Percentiles rank a stretch among this genome's conserved stretches.
Conservation (phyloP, 805 yeast genomes). For the Candida quercuum region DNA sequence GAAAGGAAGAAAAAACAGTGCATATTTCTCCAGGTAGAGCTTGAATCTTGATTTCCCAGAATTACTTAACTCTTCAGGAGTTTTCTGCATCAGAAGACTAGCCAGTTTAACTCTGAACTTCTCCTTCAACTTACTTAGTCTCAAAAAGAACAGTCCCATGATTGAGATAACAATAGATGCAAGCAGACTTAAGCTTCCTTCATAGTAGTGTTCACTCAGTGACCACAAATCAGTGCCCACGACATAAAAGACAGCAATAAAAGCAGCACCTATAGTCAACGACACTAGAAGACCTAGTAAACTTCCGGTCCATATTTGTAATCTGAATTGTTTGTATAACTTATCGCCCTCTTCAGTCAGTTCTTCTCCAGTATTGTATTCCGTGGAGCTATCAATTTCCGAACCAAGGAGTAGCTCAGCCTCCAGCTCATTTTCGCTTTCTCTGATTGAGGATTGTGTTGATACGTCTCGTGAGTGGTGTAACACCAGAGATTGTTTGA, state of each 20-base stretch:
- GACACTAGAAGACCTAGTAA: slow-evolving; percentile 65
- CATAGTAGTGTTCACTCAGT: slow-evolving; percentile 84
- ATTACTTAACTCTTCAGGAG: slow-evolving; percentile 23
- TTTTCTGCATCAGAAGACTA: slow-evolving; percentile 25
- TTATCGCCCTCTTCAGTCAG: slow-evolving; percentile 22
- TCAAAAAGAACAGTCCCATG: slow-evolving; percentile 80
- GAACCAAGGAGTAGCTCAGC: slow-evolving; percentile 8
- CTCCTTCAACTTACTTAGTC: slow-evolving; percentile 75
- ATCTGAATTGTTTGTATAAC: slow-evolving; percentile 40
- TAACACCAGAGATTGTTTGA: slow-evolving; percentile 50
- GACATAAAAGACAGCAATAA: slow-evolving; percentile 64
- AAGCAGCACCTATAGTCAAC: slow-evolving; percentile 63
- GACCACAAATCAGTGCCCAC: slow-evolving; percentile 87
- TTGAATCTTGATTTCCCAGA: slow-evolving; percentile 23
- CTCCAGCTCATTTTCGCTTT: slow-evolving; percentile 2
- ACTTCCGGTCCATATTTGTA: slow-evolving; percentile 85
- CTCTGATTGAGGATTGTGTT: neutral
- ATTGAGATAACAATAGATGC: slow-evolving; percentile 76
- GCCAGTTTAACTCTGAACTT: slow-evolving; percentile 72
- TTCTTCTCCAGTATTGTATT: slow-evolving; percentile 8
- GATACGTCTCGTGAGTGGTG: slow-evolving; percentile 23
- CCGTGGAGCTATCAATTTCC: neutral
- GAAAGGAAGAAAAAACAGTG: slow-evolving; percentile 74
- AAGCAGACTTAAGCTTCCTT: slow-evolving; percentile 72
- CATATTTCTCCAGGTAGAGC: slow-evolving; percentile 50